These are phyloP conservation scores for Hypomyces rosellus DNA, from an alignment of 2,329 filamentous ascomycete genomes.

Conservation along the genomic window DNA sequence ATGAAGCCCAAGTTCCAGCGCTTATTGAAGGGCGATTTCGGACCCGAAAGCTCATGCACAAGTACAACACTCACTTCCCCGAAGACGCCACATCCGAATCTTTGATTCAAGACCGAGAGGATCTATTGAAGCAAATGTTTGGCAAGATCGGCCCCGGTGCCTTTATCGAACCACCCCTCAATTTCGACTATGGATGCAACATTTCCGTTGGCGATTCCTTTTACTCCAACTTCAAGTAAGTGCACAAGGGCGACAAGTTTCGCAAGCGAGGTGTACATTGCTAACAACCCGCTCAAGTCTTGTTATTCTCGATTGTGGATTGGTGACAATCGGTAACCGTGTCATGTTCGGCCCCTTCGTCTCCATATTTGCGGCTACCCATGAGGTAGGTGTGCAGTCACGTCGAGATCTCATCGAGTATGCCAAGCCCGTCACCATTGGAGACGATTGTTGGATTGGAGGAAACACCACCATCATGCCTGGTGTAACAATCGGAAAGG, in stretches of 20 bases:
- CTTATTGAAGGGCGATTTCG: conserved; percentile 46
- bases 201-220: conserved; percentile 55
- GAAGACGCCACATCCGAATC: conserved; percentile 37
- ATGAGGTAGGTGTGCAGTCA: conserved; percentile 57
- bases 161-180: conserved; percentile 56
- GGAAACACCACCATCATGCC: conserved; percentile 44
- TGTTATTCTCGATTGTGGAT: conserved; percentile 66
- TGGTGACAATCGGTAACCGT: conserved; percentile 62
- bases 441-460: conserved; percentile 51
- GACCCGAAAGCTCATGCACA: conserved; percentile 48
- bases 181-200: conserved; percentile 61
- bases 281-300: conserved; percentile 25
- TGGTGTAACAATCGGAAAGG: conserved; percentile 46
- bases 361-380: conserved; percentile 62
- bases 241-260: not conserved
- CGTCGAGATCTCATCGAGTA: conserved; percentile 43
- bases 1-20: conserved; percentile 42
- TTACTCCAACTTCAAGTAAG: conserved; percentile 48
- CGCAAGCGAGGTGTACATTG: not conserved
- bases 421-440: conserved; percentile 40
- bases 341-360: conserved; percentile 69
- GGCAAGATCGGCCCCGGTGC: conserved; percentile 43
- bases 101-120: conserved; percentile 33
- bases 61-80: conserved; percentile 53
- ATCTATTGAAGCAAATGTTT: conserved; percentile 44